Evolutionary conservation across 345 rosid species (phyloP), one percentile per base, ranked within the genome.

Genomic region (Brassica napus): DNA sequence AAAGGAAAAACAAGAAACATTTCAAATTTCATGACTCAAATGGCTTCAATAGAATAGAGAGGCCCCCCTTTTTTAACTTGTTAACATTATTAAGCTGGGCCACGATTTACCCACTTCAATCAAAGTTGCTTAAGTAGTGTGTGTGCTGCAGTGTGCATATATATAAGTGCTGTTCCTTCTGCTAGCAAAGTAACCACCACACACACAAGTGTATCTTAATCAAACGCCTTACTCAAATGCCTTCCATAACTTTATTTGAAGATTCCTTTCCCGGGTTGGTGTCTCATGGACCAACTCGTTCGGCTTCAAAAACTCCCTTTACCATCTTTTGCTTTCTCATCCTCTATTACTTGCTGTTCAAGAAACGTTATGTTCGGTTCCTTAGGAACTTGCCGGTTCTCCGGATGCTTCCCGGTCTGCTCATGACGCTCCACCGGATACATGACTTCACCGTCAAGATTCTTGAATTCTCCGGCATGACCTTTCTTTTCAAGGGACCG

Each of bases 381-480:
- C 76, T 63, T 18, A 65, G 16, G 0, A 37, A 72, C 15, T 72
- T 64, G 57, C 75, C 75, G 12, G 23, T 72, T 37, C 23, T 72
- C 2, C 35, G 75, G 5, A 72, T 59, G 67, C 75, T 71, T 14
- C 75, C 67, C 0, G 57, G 65, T 58, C 14, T 34, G 34, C 34
- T 57, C 65, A 1, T 75, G 35, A 6, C 2, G 14, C 24, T 65
- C n/a, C 49, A 52, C 71, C n/a, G 52, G 35, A 9, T 82, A 31
- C 75, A 78, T 39, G 77, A 78, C 28, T 63, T 18, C 49, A n/a
- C 10, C 6, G 70, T 67, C 1, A 52, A 74, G 72, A 8, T 69
- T 68, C 34, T 78, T 2, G 72, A 65, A 11, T 30, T 39, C 14
- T 55, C 49, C 9, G 21, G 10, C 24, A 0, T 55, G 24, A 55